Conservation (phyloP, 1,139 yeast species). For the Oligophagozyma castellii region DNA sequence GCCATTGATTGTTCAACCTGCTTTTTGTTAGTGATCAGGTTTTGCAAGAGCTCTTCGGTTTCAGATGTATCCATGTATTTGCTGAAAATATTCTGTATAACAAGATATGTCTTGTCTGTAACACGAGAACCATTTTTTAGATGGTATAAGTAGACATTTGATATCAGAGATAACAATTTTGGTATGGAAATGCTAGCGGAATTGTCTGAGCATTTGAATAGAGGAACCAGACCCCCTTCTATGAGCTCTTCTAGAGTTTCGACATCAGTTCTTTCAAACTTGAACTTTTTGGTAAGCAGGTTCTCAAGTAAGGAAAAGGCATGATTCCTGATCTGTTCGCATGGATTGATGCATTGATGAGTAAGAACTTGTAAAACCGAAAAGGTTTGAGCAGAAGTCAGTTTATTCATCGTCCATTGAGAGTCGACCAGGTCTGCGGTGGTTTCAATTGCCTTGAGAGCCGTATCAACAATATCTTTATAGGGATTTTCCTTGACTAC, state of each 20-base stretch:
- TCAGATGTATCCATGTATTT: slow-evolving; percentile 32
- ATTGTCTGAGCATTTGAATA: slow-evolving; percentile 41
- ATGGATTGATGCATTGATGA: slow-evolving; percentile 81
- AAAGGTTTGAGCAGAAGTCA: slow-evolving; percentile 18
- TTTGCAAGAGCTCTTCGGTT: slow-evolving; percentile 28
- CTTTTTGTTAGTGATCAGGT: slow-evolving; percentile 25
- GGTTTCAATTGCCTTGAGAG: slow-evolving; percentile 48
- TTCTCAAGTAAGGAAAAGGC: slow-evolving; percentile 46
- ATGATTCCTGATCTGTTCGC: slow-evolving; percentile 55
- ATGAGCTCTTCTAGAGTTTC: slow-evolving; percentile 38
- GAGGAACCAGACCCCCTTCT: slow-evolving; percentile 61
- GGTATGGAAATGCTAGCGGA: slow-evolving; percentile 30
- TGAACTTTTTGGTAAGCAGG: slow-evolving; percentile 29
- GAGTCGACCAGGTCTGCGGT: slow-evolving; percentile 36
- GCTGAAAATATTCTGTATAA: slow-evolving; percentile 36
- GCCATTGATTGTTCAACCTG: slow-evolving; percentile 11
- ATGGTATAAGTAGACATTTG: slow-evolving; percentile 60
- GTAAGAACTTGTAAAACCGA: slow-evolving; percentile 65
- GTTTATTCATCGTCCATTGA: slow-evolving; percentile 7
- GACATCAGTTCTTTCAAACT: slow-evolving; percentile 23
- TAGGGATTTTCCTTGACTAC: slow-evolving; percentile 35
- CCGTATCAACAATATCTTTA: slow-evolving; percentile 40
- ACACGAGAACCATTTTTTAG: slow-evolving; percentile 29
- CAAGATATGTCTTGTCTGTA: slow-evolving; percentile 33
- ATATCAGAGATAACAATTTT: slow-evolving; percentile 51